A percentile compares a stretch with the other conserved stretches of the same genome.
phyloP scores from a whole-genome alignment of 345 rosid species.

The Punica granatum region DNA sequence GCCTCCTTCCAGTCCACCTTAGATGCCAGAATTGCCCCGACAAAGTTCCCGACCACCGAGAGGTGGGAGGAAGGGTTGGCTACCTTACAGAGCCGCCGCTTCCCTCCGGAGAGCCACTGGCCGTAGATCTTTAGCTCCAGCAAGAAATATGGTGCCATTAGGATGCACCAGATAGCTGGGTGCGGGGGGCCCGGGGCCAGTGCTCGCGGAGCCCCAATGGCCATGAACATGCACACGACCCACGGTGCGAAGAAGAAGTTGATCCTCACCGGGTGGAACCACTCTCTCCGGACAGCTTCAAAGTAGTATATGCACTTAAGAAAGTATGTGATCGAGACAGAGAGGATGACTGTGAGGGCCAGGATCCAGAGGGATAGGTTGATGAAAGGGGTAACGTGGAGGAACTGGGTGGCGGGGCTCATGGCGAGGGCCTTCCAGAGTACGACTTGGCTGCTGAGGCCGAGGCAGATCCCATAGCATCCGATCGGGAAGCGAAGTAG shows the following conservation, averaged over 20 bases:
- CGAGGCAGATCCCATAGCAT: constrained; percentile 84
- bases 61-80: constrained; percentile 94
- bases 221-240: constrained; percentile 94
- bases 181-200: constrained; percentile 39
- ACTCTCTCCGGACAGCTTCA: constrained; percentile 88
- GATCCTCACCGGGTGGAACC: constrained; percentile 79
- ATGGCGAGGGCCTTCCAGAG: constrained; percentile 68
- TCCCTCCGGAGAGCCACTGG: constrained; percentile 94
- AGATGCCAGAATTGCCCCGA: constrained; percentile 83
- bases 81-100: constrained; percentile 86
- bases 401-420: constrained; percentile 65
- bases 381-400: constrained; percentile 57
- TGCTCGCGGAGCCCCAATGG: constrained; percentile 55
- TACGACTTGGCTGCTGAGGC: constrained; percentile 90
- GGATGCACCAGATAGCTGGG: constrained; percentile 67
- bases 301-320: constrained; percentile 87
- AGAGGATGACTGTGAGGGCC: constrained; percentile 44
- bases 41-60: constrained; percentile 89
- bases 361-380: constrained; percentile 66
- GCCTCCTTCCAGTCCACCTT: constrained; percentile 82
- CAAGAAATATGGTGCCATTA: constrained; percentile 76
- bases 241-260: constrained; percentile 96
- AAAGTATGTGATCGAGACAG: constrained; percentile 59
- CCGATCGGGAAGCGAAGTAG: constrained; percentile 88
- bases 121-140: constrained; percentile 95